Percentiles rank a stretch among this genome's conserved stretches.
phyloP scores from a whole-genome alignment of 495 filamentous ascomycete genomes.

The Penicillium malachiteum region DNA sequence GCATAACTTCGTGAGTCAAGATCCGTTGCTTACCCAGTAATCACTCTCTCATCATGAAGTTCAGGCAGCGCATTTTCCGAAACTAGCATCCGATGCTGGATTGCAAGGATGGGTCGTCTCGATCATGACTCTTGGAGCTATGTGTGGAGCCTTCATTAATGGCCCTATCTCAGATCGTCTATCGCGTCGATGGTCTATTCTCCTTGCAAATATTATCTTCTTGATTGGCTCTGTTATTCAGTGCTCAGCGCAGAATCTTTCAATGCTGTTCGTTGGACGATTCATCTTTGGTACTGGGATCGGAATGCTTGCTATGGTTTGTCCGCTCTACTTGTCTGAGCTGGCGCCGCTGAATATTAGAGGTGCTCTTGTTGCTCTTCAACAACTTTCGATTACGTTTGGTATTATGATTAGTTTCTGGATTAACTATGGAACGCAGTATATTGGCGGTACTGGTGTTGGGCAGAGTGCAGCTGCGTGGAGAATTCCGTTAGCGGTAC shows the following conservation, averaged over 20 bases:
- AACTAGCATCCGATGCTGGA: conserved; percentile 1
- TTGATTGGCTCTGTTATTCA: conserved; percentile 67
- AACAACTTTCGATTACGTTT: conserved; percentile 72
- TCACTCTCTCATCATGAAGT: too few relatives aligned
- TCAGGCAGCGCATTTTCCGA: conserved; percentile 3
- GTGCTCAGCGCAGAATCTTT: conserved; percentile 43
- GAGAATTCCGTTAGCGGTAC: conserved; percentile 59
- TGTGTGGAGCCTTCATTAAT: conserved; percentile 67
- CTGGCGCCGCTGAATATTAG: conserved; percentile 49
- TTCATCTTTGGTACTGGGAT: conserved; percentile 57
- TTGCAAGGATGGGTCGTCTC: conserved; percentile 61
- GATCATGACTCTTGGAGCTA: conserved; percentile 65
- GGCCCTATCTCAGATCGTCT: conserved; percentile 67
- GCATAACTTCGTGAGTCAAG: conserved; percentile 2
- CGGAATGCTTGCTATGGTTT: conserved; percentile 4
- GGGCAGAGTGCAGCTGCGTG: conserved; percentile 63
- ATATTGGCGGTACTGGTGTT: conserved; percentile 57
- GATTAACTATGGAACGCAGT: conserved; percentile 66
- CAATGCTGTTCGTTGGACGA: conserved; percentile 65
- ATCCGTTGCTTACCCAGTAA: too few relatives aligned
- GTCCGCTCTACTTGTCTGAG: conserved; percentile 50
- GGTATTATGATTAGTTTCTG: conserved; percentile 78
- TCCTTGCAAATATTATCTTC: conserved; percentile 63
- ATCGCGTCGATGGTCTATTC: conserved; percentile 67
- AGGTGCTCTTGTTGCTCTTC: conserved; percentile 67